Base-by-base conservation (phyloP, 2,329 filamentous ascomycete genomes). In the Colletotrichum acutatum region DNA sequence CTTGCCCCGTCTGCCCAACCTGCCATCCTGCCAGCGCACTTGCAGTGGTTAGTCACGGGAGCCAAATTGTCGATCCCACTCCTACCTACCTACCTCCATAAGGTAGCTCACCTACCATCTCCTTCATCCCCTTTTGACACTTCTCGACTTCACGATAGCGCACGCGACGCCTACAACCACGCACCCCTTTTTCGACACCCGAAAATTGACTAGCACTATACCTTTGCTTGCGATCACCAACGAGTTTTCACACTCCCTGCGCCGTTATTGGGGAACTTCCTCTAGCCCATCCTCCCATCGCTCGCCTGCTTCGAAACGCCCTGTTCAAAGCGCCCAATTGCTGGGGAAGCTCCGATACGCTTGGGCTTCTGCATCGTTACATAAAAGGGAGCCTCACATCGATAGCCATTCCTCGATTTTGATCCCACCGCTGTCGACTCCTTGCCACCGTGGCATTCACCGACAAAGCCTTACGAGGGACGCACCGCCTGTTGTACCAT, bases 281-380 rank as follows among this genome's bases (percentile, higher is more conserved):
- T n/a, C 19, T n/a, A 8, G 19, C n/a, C 42, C 19, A n/a, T 49
- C 19, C 19, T n/a, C 7, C 42, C 19, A 19, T n/a, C 42, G 1
- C 19, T 49, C 8, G 7, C 42, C 42, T 7, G 42, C 42, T 49
- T 28, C 60, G 19, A 52, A 28, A 34, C 71, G 66, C 61, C 65
- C 56, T 67, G 24, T 60, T 52, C 71, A 71, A 60, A 70, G 60
- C 60, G 46, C 59, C 58, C 54, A 42, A 71, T 70, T 66, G 66
- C 66, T 58, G 60, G 71, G 66, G 71, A 32, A 66, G 66, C 71
- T 73, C 71, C 66, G 66, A 56, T 61, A 66, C 71, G 71, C 71
- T 70, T 69, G 60, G 66, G 71, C 65, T 49, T 37, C 26, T 60
- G 30, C 59, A 49, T 61, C 46, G 32, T 46, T 42, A 60, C 62